phyloP scores from a whole-genome alignment of 2,329 filamentous ascomycete genomes.

The Lachnellula suecica region DNA sequence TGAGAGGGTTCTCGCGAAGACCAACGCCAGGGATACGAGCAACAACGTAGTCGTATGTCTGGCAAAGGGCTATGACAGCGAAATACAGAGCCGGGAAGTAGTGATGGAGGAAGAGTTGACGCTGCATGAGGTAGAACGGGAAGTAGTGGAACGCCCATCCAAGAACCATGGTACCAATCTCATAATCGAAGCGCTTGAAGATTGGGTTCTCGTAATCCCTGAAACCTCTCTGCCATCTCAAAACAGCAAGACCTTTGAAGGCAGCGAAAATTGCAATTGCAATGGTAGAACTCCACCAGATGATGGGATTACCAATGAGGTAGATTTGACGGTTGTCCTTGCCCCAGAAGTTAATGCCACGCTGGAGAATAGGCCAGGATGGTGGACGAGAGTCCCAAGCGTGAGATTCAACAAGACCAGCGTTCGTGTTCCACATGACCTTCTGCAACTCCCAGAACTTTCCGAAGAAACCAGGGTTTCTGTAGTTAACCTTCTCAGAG shows the following conservation, averaged over 20 bases:
- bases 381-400: constrained; percentile 95
- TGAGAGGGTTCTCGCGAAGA: constrained; percentile 65
- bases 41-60: constrained; percentile 83
- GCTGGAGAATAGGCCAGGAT: constrained; percentile 87
- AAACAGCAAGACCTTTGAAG: constrained; percentile 84
- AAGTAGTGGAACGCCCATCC: constrained; percentile 99
- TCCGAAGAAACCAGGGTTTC: constrained; percentile 89
- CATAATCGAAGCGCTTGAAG: constrained; percentile 98
- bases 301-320: constrained; percentile 88
- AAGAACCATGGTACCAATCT: constrained; percentile 84
- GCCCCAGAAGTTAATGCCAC: constrained; percentile 99
- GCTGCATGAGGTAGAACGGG: constrained; percentile 97
- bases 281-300: constrained; percentile 88
- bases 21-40: constrained; percentile 69
- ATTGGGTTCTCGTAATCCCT: constrained; percentile 77
- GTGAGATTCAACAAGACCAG: constrained; percentile 92
- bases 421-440: constrained; percentile 99
- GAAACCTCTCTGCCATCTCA: constrained; percentile 93
- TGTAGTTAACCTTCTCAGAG: constrained; percentile 95
- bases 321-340: constrained; percentile 94
- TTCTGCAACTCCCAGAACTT: constrained; percentile 98
- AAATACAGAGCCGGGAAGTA: constrained; percentile 98
- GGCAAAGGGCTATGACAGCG: constrained; percentile 83
- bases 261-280: constrained; percentile 74
- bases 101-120: constrained; percentile 96